These are phyloP conservation scores for Nicotiana attenuata DNA, from an alignment of 257 asterid species.

Conservation along the genomic window DNA sequence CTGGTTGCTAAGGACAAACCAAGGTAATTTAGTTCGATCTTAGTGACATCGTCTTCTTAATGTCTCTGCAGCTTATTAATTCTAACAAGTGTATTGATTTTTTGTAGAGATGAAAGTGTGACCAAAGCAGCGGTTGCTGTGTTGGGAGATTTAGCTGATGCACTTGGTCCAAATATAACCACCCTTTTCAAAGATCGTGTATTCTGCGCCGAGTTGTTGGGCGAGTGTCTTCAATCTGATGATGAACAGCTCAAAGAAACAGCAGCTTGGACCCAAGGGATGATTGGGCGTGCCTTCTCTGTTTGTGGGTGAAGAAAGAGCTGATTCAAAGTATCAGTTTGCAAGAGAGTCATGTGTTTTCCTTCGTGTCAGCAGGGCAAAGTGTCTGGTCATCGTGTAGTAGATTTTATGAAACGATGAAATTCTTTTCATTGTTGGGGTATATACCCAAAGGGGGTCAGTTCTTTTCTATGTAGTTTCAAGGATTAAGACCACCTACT, in stretches of 20 bases:
- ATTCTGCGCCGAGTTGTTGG: constrained; percentile 42
- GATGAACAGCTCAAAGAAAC: constrained; percentile 80
- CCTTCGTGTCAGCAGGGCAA: background rate
- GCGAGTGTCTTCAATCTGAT: constrained; percentile 75
- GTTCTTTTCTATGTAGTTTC: background rate
- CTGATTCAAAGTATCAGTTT: background rate
- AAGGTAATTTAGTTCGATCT: constrained; percentile 31
- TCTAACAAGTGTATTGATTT: constrained; percentile 6
- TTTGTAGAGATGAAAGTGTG: constrained; percentile 62
- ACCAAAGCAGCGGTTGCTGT: constrained; percentile 84
- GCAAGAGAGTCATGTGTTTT: background rate
- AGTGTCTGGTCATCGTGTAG: constrained; percentile 16
- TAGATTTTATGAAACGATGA: background rate
- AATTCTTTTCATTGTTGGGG: background rate
- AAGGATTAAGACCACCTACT: background rate
- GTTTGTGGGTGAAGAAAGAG: constrained; percentile 31
- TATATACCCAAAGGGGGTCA: background rate
- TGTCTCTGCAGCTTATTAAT: background rate
- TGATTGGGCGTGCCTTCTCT: constrained; percentile 70
- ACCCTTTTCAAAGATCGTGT: constrained; percentile 43
- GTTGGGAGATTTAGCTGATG: constrained; percentile 82
- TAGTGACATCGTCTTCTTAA: background rate
- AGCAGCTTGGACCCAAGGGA: constrained; percentile 85
- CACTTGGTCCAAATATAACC: constrained; percentile 64
- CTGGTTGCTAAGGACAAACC: constrained; percentile 58